A percentile compares a stretch with the other conserved stretches of the same genome.
These are phyloP conservation scores for Lachancea kluyveri DNA, from an alignment of 805 yeast species.

Conservation along the genomic window DNA sequence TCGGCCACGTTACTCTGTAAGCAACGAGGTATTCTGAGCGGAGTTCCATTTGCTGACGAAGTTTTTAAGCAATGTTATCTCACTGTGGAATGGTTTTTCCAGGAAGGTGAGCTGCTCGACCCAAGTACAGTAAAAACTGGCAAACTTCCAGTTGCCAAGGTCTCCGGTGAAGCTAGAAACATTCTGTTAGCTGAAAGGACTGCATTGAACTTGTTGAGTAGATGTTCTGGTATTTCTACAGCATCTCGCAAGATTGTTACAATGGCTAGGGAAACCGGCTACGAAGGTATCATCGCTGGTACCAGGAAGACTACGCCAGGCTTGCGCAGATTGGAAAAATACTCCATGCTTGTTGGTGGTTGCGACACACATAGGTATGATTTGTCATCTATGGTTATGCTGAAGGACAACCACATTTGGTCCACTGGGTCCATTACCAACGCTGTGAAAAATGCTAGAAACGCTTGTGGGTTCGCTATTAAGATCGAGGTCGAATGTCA, in stretches of 20 bases:
- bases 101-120: constrained; percentile 60
- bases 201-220: constrained; percentile 71
- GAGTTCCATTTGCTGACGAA: constrained; percentile 85
- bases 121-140: constrained; percentile 35
- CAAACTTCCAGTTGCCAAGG: constrained; percentile 70
- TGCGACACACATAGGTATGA: constrained; percentile 91
- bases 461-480: constrained; percentile 80
- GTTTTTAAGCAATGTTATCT: constrained; percentile 73
- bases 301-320: constrained; percentile 98
- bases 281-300: constrained; percentile 83
- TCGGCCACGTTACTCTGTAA: constrained; percentile 79
- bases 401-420: constrained; percentile 90
- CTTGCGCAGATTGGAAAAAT: constrained; percentile 77
- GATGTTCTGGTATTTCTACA: constrained; percentile 87
- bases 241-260: constrained; percentile 51
- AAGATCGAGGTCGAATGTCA: constrained; percentile 93
- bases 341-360: constrained; percentile 94
- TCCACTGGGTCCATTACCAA: constrained; percentile 86
- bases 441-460: constrained; percentile 72
- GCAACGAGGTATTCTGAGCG: constrained; percentile 71
- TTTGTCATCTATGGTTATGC: constrained; percentile 90
- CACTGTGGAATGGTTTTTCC: constrained; percentile 60
- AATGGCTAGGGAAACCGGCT: constrained; percentile 63
- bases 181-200: constrained; percentile 81
- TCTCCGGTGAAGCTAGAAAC: constrained; percentile 75